Base-by-base conservation (phyloP, 2,329 filamentous ascomycete species). In the Fusarium guadeloupense region DNA sequence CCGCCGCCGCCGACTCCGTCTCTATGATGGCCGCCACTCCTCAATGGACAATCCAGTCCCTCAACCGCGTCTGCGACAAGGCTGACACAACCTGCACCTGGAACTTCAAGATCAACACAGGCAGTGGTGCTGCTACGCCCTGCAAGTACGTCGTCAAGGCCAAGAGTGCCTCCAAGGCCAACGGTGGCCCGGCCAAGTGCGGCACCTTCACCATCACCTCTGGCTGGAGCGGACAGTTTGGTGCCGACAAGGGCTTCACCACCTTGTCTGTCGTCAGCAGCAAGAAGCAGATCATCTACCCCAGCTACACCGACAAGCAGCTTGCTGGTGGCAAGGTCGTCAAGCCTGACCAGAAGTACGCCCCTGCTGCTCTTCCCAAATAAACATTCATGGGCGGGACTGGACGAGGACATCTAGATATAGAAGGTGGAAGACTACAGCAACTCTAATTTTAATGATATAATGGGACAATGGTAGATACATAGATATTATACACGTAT, bases 161-260 rank as follows among this genome's bases (percentile, higher is more conserved):
- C 54, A 51, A 66, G 45, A 56, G 64, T 23, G 77, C 76, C 61
- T 75, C 76, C 51, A 67, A 73, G 54, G 74, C 39, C 52, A 66
- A 72, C 70, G 77, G 77, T 44, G 77, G 75, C 46, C 74, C 78
- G 46, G 67, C 56, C 40, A 74, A 64, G 47, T 85, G 81, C 74
- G 83, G 82, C 35, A 65, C 60, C 41, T 86, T 77, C 76, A 80
- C 76, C 52, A 70, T 85, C 67, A 81, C 79, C 45, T 79, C 78
- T 8, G 80, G 81, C 74, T 86, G 83, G 83, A 82, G 78, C 64
- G 82, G 77, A 63, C 80, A 85, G 67, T 85, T 85, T 63, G 83
- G 82, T 39, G 43, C 73, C 14, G 76, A 68, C 56, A 76, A 80
- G 23, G 83, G 81, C 63, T 85, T 84, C 76, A 85, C 82, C 19